Percentiles rank a stretch among this genome's conserved stretches.
These are phyloP conservation scores for Fusarium paranaense DNA, from an alignment of 2,329 filamentous ascomycete genomes.

Conservation along the genomic window DNA sequence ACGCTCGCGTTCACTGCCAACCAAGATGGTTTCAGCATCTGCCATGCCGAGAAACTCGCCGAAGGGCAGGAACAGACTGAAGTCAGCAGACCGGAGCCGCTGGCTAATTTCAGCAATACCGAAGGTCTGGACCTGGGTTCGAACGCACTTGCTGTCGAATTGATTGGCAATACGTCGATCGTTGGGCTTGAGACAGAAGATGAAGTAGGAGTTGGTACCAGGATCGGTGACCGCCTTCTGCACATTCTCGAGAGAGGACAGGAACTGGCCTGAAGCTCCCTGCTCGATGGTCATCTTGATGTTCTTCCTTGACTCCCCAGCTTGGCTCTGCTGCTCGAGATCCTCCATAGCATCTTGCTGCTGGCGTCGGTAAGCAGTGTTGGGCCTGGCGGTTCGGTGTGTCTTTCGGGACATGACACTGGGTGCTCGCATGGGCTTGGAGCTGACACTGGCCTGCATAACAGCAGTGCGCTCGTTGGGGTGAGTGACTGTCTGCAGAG, in stretches of 20 bases:
- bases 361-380: slow-evolving; percentile 52
- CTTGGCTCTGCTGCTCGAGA: slow-evolving; percentile 62
- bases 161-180: slow-evolving; percentile 97
- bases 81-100: slow-evolving; percentile 90
- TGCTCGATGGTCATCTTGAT: slow-evolving; percentile 71
- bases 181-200: slow-evolving; percentile 98
- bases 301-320: slow-evolving; percentile 56
- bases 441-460: slow-evolving; percentile 96
- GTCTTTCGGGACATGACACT: slow-evolving; percentile 89
- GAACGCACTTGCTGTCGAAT: slow-evolving; percentile 98
- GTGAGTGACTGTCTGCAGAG: slow-evolving; percentile 91
- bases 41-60: slow-evolving; percentile 92
- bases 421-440: slow-evolving; percentile 90
- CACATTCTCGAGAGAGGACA: slow-evolving; percentile 89
- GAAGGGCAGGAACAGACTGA: slow-evolving; percentile 95
- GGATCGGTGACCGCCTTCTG: slow-evolving; percentile 85
- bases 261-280: slow-evolving; percentile 91
- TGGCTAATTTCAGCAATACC: slow-evolving; percentile 98
- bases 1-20: slow-evolving; percentile 93
- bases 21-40: slow-evolving; percentile 84
- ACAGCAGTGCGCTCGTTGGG: slow-evolving; percentile 91
- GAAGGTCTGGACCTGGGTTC: slow-evolving; percentile 92
- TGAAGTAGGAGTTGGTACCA: slow-evolving; percentile 92
- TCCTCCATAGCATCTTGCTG: slow-evolving; percentile 60
- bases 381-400: slow-evolving; percentile 52